Evolutionary conservation across 805 yeast species (phyloP).

Genomic region (Lachancea cidri): DNA sequence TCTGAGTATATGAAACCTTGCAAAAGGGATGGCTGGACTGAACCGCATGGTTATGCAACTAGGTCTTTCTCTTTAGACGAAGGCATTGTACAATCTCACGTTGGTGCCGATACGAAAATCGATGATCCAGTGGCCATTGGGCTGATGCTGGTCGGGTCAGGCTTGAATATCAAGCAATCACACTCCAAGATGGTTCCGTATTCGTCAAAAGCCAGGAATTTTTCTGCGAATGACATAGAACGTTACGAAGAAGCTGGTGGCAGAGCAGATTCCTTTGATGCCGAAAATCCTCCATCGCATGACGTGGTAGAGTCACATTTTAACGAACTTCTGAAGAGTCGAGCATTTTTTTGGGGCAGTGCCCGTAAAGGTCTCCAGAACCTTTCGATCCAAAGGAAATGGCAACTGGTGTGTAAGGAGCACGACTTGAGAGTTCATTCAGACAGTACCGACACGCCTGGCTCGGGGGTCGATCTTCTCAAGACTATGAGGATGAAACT

Average conservation of each 20-base stretch:
- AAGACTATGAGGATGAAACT: slow-evolving; percentile 5
- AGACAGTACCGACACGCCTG: slow-evolving; percentile 1
- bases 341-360: slow-evolving; percentile 25
- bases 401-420: slow-evolving; percentile 27
- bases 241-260: neutral
- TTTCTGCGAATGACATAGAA: slow-evolving; percentile 6
- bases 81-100: slow-evolving; percentile 5
- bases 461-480: neutral
- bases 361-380: slow-evolving; percentile 20
- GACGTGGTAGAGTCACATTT: slow-evolving; percentile 20
- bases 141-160: slow-evolving; percentile 18
- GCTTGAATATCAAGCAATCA: slow-evolving; percentile 2
- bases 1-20: neutral
- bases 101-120: neutral
- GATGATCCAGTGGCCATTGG: slow-evolving; percentile 15
- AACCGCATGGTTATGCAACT: slow-evolving; percentile 13
- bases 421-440: slow-evolving; percentile 1
- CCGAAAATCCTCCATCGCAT: slow-evolving; percentile 18
- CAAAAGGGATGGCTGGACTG: slow-evolving; percentile 11
- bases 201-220: slow-evolving; percentile 4
- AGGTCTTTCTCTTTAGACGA: slow-evolving; percentile 17
- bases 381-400: slow-evolving; percentile 24
- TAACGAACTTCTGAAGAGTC: slow-evolving; percentile 18
- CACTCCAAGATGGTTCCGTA: slow-evolving; percentile 2
- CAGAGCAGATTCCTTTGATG: neutral